Percentiles rank a stretch among this genome's conserved stretches.
phyloP scores from a whole-genome alignment of 352 stramenopile species.

The Phytophthora quininea region DNA sequence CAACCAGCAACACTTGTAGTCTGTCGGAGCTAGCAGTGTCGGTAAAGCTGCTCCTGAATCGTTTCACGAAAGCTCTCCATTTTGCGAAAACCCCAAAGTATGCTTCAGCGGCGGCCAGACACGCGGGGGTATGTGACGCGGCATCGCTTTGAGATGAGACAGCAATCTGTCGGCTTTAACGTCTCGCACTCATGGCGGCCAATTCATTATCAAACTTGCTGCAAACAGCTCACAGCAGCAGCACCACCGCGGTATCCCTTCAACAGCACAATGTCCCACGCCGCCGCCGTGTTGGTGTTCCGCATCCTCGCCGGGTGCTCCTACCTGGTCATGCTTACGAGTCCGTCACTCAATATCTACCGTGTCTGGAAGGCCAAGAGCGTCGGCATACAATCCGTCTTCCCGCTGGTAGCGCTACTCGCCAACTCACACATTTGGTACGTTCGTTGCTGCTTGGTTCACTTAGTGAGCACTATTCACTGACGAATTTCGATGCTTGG shows the following conservation, averaged over 20 bases:
- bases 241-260: conserved; percentile 21
- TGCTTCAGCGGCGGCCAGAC: background rate
- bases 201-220: conserved; percentile 24
- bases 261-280: conserved; percentile 30
- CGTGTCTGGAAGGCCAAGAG: conserved; percentile 41
- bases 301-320: conserved; percentile 29
- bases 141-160: background rate
- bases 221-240: conserved; percentile 10
- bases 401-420: conserved; percentile 51
- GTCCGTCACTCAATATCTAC: conserved; percentile 48
- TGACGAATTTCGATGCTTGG: background rate
- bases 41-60: background rate
- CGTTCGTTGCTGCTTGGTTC: background rate
- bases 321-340: conserved; percentile 40
- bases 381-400: conserved; percentile 47
- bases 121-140: background rate
- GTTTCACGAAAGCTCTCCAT: too few relatives aligned
- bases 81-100: background rate
- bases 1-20: too few relatives aligned
- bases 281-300: conserved; percentile 19
- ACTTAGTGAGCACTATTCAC: too few relatives aligned
- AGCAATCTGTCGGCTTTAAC: background rate
- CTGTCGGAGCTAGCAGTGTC: too few relatives aligned
- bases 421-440: conserved; percentile 51
- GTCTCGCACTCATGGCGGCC: background rate